These are phyloP conservation scores for Micromonas pusilla DNA, from an alignment of 139 green algal genomes.

Conservation along the genomic window DNA sequence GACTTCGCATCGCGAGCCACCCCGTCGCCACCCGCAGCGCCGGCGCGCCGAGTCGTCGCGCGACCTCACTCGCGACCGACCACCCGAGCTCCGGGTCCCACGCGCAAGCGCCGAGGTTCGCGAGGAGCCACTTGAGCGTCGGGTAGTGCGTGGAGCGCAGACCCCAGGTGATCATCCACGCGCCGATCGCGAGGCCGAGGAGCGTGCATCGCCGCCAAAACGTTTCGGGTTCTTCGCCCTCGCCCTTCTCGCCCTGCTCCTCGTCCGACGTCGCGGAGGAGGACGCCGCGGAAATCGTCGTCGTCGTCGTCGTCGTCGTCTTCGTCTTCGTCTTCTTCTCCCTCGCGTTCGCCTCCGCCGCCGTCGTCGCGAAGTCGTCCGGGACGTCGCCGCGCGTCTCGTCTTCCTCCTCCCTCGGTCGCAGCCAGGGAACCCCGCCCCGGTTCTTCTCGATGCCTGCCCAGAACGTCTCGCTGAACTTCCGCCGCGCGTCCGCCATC, in stretches of 20 bases:
- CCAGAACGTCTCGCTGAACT: neutral
- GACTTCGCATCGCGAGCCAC: neutral
- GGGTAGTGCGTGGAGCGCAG: neutral
- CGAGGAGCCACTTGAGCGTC: neutral
- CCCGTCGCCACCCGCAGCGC: neutral
- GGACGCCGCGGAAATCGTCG: no score
- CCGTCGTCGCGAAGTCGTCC: neutral
- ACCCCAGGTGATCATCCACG: neutral
- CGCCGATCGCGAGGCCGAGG: neutral
- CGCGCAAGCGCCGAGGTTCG: neutral
- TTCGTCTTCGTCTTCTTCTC: no score
- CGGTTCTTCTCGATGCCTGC: neutral
- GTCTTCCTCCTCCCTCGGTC: neutral
- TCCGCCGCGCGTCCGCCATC: neutral
- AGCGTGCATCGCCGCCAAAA: conserved; percentile 2
- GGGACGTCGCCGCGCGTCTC: neutral
- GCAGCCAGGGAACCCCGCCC: neutral
- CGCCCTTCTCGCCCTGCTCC: no score
- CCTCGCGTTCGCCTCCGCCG: no score
- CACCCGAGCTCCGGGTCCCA: neutral
- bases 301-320: no score
- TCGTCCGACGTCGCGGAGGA: no score
- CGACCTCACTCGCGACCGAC: neutral
- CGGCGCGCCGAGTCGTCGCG: neutral
- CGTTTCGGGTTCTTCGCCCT: neutral